phyloP scores from a whole-genome alignment of 2,329 filamentous ascomycete species.

The Scedosporium aurantiacum region DNA sequence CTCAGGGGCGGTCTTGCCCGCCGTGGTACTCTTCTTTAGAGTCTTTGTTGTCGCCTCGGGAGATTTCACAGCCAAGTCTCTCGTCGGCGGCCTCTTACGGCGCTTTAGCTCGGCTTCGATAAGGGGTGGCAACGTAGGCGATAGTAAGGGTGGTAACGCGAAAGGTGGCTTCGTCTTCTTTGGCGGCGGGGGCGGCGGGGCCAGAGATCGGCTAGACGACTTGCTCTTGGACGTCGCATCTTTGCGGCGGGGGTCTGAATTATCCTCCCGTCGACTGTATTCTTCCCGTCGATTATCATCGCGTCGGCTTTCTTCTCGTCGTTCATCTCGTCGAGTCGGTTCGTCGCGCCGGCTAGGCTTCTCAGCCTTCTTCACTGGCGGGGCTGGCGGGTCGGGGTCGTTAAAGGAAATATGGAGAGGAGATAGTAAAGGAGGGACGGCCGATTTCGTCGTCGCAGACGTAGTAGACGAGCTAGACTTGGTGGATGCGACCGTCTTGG shows the following conservation, averaged over 20 bases:
- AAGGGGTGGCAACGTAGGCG: slow-evolving; percentile 42
- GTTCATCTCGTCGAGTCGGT: slow-evolving; percentile 9
- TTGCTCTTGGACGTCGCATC: slow-evolving; percentile 19
- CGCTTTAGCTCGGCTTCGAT: slow-evolving; percentile 36
- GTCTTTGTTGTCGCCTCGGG: slow-evolving; percentile 14
- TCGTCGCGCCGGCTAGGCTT: slow-evolving; percentile 8
- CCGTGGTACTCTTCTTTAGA: neutral
- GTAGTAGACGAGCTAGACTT: slow-evolving; percentile 5
- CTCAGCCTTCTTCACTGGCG: slow-evolving; percentile 16
- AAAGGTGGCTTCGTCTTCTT: slow-evolving; percentile 28
- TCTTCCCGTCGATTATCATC: slow-evolving; percentile 15
- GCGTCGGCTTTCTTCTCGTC: slow-evolving; percentile 21
- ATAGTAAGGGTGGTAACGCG: slow-evolving; percentile 39
- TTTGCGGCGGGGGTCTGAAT: slow-evolving; percentile 13
- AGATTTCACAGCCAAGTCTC: neutral
- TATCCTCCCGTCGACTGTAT: slow-evolving; percentile 1
- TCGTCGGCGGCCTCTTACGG: slow-evolving; percentile 14
- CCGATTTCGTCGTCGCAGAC: slow-evolving; percentile 25
- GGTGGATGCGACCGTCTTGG: slow-evolving; percentile 27
- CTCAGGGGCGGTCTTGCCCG: neutral
- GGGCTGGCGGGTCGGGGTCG: slow-evolving; percentile 20
- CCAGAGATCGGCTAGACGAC: slow-evolving; percentile 15
- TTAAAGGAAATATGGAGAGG: slow-evolving; percentile 37
- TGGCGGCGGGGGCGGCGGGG: slow-evolving; percentile 18
- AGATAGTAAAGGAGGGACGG: slow-evolving; percentile 41